Evolutionary conservation across 148 eudicot genomes (phyloP).

Genomic region (Spergularia marina): DNA sequence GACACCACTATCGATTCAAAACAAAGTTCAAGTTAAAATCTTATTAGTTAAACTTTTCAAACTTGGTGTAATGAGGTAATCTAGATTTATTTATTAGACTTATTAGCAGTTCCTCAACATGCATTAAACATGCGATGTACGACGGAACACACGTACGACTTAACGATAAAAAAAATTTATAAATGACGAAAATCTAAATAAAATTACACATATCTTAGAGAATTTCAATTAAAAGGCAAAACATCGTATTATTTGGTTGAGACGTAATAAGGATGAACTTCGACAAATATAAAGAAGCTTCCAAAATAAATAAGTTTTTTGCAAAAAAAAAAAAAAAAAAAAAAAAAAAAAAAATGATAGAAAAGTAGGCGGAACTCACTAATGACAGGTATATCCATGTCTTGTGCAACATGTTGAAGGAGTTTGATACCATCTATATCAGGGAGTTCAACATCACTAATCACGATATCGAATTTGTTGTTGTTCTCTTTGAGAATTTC

Average conservation of each 20-base stretch:
- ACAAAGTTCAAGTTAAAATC: background rate
- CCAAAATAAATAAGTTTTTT: background rate
- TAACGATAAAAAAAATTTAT: too few species aligned
- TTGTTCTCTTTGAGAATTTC: constrained; percentile 56
- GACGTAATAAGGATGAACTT: too few species aligned
- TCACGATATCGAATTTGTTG: constrained; percentile 61
- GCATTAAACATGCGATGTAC: too few species aligned
- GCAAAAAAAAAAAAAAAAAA: background rate
- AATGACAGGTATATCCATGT: constrained; percentile 84
- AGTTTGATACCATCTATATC: constrained; percentile 96
- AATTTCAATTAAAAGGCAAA: too few species aligned
- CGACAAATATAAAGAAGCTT: too few species aligned
- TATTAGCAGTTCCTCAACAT: background rate
- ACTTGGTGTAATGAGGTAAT: background rate
- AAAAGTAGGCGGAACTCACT: constrained; percentile 43
- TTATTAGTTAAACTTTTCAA: background rate
- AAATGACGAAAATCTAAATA: too few species aligned
- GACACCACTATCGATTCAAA: constrained; percentile 62
- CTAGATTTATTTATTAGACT: too few species aligned
- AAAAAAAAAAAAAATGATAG: background rate
- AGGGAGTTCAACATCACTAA: constrained; percentile 85
- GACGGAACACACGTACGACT: too few species aligned
- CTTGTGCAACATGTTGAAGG: constrained; percentile 80
- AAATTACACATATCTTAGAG: too few species aligned
- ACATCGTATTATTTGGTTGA: background rate